A percentile compares a stretch with the other conserved stretches of the same genome.
Evolutionary conservation across 2,329 filamentous ascomycete genomes (phyloP).

Genomic region (Lecanicillium sp.): DNA sequence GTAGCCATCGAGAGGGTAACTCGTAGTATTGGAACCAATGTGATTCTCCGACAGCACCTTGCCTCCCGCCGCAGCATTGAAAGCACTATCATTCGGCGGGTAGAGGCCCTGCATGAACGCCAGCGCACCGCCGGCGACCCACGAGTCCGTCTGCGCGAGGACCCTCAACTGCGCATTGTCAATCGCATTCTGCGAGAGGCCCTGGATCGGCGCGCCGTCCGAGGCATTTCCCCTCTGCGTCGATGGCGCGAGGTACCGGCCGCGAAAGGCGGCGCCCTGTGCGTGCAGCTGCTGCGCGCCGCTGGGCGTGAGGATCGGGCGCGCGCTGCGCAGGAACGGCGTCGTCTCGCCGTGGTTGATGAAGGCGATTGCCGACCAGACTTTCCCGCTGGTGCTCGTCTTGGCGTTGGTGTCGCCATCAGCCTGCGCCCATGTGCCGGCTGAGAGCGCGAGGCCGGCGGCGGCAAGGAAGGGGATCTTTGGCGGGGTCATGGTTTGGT

Average conservation of each 20-base stretch:
- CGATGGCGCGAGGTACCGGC: slow-evolving; percentile 38
- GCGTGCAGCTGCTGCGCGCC: slow-evolving; percentile 47
- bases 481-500: slow-evolving; percentile 1
- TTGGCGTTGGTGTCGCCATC: background rate
- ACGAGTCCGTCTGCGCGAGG: slow-evolving; percentile 35
- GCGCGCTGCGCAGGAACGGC: slow-evolving; percentile 30
- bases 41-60: slow-evolving; percentile 37
- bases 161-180: slow-evolving; percentile 43
- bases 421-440: background rate
- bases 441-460: background rate
- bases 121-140: slow-evolving; percentile 59
- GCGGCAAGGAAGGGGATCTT: background rate
- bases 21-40: slow-evolving; percentile 32
- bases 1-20: slow-evolving; percentile 69
- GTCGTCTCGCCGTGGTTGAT: slow-evolving; percentile 49
- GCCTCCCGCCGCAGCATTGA: slow-evolving; percentile 24
- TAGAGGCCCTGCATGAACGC: slow-evolving; percentile 84
- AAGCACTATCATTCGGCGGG: slow-evolving; percentile 52
- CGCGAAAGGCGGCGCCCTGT: slow-evolving; percentile 43
- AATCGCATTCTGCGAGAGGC: slow-evolving; percentile 37
- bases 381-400: slow-evolving; percentile 26
- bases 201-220: slow-evolving; percentile 34
- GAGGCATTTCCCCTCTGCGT: slow-evolving; percentile 23
- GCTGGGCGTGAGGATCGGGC: slow-evolving; percentile 39
- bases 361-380: slow-evolving; percentile 46